Base-by-base conservation (phyloP, 805 yeast species). In the Metschnikowia lachancei region DNA sequence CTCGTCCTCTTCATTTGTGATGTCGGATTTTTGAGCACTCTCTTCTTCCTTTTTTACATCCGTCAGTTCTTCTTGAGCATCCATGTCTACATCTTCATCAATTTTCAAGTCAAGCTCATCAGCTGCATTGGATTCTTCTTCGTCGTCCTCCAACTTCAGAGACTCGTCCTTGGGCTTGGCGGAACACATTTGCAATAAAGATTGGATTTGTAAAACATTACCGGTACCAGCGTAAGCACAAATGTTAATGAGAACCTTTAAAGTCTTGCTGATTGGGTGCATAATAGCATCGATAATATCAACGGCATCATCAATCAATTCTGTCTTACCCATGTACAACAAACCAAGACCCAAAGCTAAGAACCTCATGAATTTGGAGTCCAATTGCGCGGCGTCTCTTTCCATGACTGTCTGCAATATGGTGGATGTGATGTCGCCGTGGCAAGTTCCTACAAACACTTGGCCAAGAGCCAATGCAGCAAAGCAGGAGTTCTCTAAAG, bases 201-300 rank as follows among this genome's bases (percentile, higher is more conserved):
- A 82, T 72, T 94, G 99, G 52, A 94, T 87, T 71, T 91, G 94
- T 52, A 94, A 77, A 28, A 94, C 99, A 64, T 94, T 94, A 56
- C 99, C 99, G 33, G 98, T 89, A 52, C 98, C 99, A 10, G 97
- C 95, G 70, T 86, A 91, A 3, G 98, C 95, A 71, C 97, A 87
- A 43, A 91, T 85, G 52, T 85, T 89, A 29, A 95, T 90, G 60
- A 94, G 75, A 13, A 90, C 94, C 66, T 88, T 94, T 62, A 91
- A 80, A 38, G 95, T 86, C 56, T 87, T 83, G 22, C 94, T 83
- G 61, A 94, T 84, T 34, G 97, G 97, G 63, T 92, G 97, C 56
- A 90, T 97, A 60, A 94, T 86, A 13, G 98, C 98, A 64, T 85
- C 87, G 52, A 94, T 83, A 0, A 97, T 88, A 64, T 92, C 98